Percentiles rank a stretch among this genome's conserved stretches.
These are phyloP conservation scores for Leccinum truebloodii DNA, from an alignment of 768 basidiomycete genomes.

Conservation along the genomic window DNA sequence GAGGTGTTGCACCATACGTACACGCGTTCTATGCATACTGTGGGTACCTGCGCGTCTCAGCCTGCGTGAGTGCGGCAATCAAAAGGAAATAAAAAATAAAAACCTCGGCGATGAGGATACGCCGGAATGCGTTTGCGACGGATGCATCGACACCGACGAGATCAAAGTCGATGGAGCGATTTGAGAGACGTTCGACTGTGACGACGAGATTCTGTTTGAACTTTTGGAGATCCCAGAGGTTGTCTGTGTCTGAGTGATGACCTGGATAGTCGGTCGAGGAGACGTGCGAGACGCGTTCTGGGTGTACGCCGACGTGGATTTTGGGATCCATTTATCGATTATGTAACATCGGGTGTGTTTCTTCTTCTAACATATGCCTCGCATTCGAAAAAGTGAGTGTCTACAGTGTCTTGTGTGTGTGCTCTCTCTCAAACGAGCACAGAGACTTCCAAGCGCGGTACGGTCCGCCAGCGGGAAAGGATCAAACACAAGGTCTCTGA, in stretches of 20 bases:
- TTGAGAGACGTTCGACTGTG: constrained; percentile 75
- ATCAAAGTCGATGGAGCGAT: constrained; percentile 90
- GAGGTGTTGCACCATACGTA: constrained; percentile 95
- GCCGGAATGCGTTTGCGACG: constrained; percentile 91
- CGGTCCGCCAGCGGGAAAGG: constrained; percentile 71
- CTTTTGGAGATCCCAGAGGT: constrained; percentile 75
- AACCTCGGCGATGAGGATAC: constrained; percentile 91
- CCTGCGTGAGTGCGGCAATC: background rate
- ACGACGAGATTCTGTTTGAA: constrained; percentile 80
- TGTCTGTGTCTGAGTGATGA: constrained; percentile 80
- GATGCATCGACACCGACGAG: constrained; percentile 94
- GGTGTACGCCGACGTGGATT: constrained; percentile 64
- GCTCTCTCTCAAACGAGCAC: background rate
- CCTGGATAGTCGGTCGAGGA: constrained; percentile 92
- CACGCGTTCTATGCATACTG: constrained; percentile 85
- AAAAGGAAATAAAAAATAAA: background rate
- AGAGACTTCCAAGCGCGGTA: constrained; percentile 85
- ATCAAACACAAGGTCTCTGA: constrained; percentile 77
- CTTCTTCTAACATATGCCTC: constrained; percentile 45
- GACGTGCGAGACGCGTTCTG: constrained; percentile 75
- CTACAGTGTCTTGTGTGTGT: background rate
- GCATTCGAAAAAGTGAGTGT: constrained; percentile 65
- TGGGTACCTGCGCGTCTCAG: constrained; percentile 66
- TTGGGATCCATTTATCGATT: constrained; percentile 27
- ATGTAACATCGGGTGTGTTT: constrained; percentile 14